Base-by-base conservation (phyloP, 139 green algal species). In the Chlorella sp. region DNA sequence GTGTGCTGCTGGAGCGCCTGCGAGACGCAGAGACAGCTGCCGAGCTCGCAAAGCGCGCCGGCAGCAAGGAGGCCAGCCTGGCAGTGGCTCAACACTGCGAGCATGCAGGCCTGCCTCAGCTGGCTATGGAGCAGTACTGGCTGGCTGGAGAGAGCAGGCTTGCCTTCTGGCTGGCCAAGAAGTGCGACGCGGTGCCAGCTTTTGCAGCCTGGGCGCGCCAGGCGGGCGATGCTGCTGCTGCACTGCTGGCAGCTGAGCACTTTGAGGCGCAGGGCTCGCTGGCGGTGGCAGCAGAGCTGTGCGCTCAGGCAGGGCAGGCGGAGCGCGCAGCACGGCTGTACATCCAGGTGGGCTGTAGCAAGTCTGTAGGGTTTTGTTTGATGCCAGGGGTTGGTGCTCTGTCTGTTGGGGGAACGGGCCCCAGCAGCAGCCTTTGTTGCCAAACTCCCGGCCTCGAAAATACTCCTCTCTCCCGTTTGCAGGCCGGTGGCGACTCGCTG, bases 1-100 rank as follows among this genome's bases (percentile, higher is more conserved):
- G 94, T 28, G 74, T 97, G 64, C 86, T 88, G 71, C 91, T 97
- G 79, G 91, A 95, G 62, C 83, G 90, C 23, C 92, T 96, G 41
- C 86, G 87, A 23, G 88, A 90, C 65, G 87, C 89, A n/a, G 83
- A 93, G 65, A 88, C 90, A 11, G 94, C 94, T 1, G 67, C 67
- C 12, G 36, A 36, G 67, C 47, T 78, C 47, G 80, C 80, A 16
- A 18, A n/a, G 4, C 28, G 30, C 17, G 20, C 63, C 47, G 63
- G 41, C 17, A 57, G 47, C 67, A 26, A 69, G 20, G 80, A 78
- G 32, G 51, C 25, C 16, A 51, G 65, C 56, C 80, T 78, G 65
- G 36, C 47, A 16, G 47, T 85, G 65, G 80, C 80, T 18, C 65
- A 30, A 36, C 51, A 56, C 44, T 85, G 80, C 32, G 80, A 78